These are phyloP conservation scores for Aspergillus indologenus DNA, from an alignment of 495 filamentous ascomycete species.

Conservation along the genomic window DNA sequence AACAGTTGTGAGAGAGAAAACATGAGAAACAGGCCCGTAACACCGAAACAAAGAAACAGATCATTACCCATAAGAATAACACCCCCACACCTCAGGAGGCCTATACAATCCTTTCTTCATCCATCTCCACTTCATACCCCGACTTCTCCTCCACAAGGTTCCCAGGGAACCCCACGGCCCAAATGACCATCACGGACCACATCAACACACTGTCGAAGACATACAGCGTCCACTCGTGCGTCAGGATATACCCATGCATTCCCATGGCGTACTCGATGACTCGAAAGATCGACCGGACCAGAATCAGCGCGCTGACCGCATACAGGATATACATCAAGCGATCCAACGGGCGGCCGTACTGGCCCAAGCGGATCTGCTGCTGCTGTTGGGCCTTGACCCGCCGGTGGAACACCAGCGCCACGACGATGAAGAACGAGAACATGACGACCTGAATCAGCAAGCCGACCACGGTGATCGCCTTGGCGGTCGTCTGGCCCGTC, in stretches of 20 bases:
- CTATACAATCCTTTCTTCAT: background rate
- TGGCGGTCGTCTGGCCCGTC: background rate
- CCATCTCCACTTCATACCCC: background rate
- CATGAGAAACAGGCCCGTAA: background rate
- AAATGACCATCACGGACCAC: conserved; percentile 43
- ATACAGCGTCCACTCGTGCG: conserved; percentile 55
- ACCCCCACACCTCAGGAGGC: background rate
- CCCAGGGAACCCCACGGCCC: background rate
- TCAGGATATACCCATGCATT: conserved; percentile 43
- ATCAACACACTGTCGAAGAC: conserved; percentile 57
- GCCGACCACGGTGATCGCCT: conserved; percentile 31
- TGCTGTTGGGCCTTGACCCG: conserved; percentile 16
- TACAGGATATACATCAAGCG: conserved; percentile 45
- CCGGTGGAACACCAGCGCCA: conserved; percentile 24
- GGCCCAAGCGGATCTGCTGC: background rate
- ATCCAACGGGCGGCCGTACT: background rate
- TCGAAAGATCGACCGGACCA: conserved; percentile 58
- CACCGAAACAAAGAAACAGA: background rate
- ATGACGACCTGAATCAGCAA: conserved; percentile 33
- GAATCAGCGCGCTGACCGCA: conserved; percentile 43
- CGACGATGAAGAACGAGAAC: conserved; percentile 34
- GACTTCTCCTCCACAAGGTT: background rate
- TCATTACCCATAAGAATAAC: background rate
- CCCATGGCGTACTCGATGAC: conserved; percentile 58
- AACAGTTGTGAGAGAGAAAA: too few relatives aligned